phyloP scores from a whole-genome alignment of 805 yeast species.

The Saturnispora silvae region DNA sequence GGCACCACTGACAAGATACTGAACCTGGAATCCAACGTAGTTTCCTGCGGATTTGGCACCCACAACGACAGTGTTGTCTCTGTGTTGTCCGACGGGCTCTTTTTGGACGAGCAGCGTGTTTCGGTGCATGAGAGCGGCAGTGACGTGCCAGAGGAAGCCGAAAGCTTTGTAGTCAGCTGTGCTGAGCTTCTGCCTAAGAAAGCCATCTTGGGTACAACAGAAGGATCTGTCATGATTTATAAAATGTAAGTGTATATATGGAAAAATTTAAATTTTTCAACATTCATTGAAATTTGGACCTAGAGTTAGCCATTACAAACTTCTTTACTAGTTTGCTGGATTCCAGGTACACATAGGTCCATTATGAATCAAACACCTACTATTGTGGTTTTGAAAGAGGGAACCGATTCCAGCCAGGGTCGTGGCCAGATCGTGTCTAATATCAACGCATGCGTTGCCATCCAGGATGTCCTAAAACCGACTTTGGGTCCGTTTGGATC shows the following conservation, averaged over 20 bases:
- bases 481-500: conserved; percentile 97
- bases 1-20: conserved; percentile 3
- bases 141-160: too few species aligned
- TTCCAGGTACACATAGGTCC: too few species aligned
- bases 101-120: background rate
- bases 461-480: conserved; percentile 89
- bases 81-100: background rate
- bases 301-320: too few species aligned
- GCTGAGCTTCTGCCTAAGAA: background rate
- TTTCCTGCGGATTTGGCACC: background rate
- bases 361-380: conserved; percentile 79
- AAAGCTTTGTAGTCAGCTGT: too few species aligned
- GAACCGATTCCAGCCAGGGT: conserved; percentile 96
- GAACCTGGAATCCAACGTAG: conserved; percentile 1
- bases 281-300: background rate
- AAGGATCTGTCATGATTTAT: background rate
- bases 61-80: background rate
- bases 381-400: conserved; percentile 95
- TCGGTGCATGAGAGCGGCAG: too few species aligned
- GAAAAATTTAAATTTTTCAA: conserved; percentile 1
- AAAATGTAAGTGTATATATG: background rate
- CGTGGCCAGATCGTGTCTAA: conserved; percentile 90
- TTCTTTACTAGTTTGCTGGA: too few species aligned
- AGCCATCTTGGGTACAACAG: background rate
- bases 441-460: conserved; percentile 94